Evolutionary conservation across 257 asterid species (phyloP).

Genomic region (Jacaranda mimosifolia): DNA sequence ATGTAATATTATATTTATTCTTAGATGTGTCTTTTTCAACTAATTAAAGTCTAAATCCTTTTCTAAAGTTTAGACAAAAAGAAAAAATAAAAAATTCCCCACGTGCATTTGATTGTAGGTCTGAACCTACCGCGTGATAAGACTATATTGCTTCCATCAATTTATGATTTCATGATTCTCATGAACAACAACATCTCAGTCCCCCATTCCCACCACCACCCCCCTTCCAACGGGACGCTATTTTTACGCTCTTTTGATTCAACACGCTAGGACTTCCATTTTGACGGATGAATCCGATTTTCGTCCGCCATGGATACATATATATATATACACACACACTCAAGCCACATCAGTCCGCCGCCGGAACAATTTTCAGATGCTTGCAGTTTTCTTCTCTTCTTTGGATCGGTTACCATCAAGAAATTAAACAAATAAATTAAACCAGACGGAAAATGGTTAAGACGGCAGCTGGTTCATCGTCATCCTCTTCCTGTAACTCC

Average conservation of each 20-base stretch:
- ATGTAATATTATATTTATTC: no score
- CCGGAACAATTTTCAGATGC: neutral
- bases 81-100: no score
- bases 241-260: neutral
- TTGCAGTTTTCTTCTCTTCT: neutral
- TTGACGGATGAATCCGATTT: neutral
- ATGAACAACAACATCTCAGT: no score
- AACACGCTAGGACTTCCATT: conserved; percentile 32
- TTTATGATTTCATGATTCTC: no score
- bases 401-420: neutral
- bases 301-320: neutral
- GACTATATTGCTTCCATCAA: no score
- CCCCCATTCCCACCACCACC: no score
- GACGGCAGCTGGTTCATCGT: neutral
- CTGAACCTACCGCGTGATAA: no score
- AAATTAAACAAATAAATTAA: neutral
- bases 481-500: conserved; percentile 1
- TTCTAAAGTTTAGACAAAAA: no score
- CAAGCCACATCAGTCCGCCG: neutral
- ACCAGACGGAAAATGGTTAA: neutral
- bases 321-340: neutral
- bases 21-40: no score
- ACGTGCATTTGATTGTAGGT: no score
- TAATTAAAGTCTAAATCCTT: no score
- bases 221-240: neutral